phyloP scores from a whole-genome alignment of 2,329 filamentous ascomycete genomes.

The Sporothrix dimorphospora region DNA sequence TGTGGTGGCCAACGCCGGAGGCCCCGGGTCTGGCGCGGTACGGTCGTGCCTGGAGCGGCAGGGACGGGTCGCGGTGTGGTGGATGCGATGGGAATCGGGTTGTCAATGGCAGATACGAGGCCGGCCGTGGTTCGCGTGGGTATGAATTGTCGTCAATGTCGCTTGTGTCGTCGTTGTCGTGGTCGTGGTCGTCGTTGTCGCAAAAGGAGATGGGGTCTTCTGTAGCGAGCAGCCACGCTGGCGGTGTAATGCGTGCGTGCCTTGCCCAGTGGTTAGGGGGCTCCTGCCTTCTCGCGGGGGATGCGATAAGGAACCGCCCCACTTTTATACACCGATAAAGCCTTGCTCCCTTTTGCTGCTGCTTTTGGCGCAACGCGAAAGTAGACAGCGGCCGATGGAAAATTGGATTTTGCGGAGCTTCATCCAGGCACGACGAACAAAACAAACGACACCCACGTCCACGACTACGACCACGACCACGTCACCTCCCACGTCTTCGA shows the following conservation, averaged over 20 bases:
- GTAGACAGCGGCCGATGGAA: conserved; percentile 19
- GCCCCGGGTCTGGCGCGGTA: conserved; percentile 2
- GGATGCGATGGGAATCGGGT: neutral
- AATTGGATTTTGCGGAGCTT: conserved; percentile 32
- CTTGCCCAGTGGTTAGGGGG: conserved; percentile 16
- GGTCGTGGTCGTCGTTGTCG: neutral
- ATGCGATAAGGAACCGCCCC: conserved; percentile 26
- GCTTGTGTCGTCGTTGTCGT: conserved; percentile 19
- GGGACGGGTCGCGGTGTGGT: neutral
- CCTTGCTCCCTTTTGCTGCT: neutral
- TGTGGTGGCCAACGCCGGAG: neutral
- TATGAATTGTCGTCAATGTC: neutral
- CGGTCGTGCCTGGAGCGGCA: neutral
- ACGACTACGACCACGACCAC: neutral
- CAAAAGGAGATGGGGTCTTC: neutral
- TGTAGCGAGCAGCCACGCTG: neutral
- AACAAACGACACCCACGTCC: neutral
- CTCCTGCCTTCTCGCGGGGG: neutral
- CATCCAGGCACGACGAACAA: neutral
- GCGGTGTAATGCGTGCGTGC: conserved; percentile 11
- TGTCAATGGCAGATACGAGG: neutral
- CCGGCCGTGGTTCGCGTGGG: neutral
- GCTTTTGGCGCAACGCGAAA: conserved; percentile 23
- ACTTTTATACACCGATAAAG: conserved; percentile 27
- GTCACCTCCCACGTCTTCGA: neutral